Base-by-base conservation (phyloP, 2,329 filamentous ascomycete genomes). In the Diaporthe capsici region DNA sequence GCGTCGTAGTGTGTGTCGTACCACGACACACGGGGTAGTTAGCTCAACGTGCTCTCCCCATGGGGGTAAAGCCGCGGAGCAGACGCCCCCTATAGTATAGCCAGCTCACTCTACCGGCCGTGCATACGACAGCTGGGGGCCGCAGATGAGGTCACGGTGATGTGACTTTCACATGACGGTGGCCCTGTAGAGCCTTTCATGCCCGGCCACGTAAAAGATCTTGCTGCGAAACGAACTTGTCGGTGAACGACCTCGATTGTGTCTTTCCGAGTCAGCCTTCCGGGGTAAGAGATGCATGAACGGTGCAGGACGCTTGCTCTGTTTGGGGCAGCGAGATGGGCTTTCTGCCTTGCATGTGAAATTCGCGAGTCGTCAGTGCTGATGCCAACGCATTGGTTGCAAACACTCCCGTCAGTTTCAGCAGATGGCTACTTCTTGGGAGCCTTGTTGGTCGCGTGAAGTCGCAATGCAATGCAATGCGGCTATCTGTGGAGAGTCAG, bases 381-480 rank as follows among this genome's bases (percentile, higher is more conserved):
- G 34, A 4, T 53, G 49, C 65, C 65, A 55, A 22, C 65, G 34
- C 65, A 70, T 42, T 53, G 49, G 49, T 39, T 53, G 25, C 47
- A 31, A 42, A 70, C 65, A 42, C 37, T 31, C 15, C 47, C 49
- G 65, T 31, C 65, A 42, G 65, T 70, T 70, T 70, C 65, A 70
- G 65, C n/a, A 55, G n/a, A 42, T 8, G 65, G 28, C 65, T 53
- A 68, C 34, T 28, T 25, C n/a, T 20, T 70, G 34, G 34, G 49
- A 55, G 47, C 65, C 65, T 70, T 34, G 65, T 70, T 70, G 55
- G 65, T 70, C 65, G 65, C n/a, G 65, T 55, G 65, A 70, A 42
- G 65, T 55, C 34, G 65, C 65, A 55, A 31, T 34, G 39, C 60
- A 55, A 55, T 70, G 65, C 49, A 55, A 31, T 55, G 65, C 47